phyloP scores from a whole-genome alignment of 2,329 filamentous ascomycete species.

The Blastomyces emzantsi region DNA sequence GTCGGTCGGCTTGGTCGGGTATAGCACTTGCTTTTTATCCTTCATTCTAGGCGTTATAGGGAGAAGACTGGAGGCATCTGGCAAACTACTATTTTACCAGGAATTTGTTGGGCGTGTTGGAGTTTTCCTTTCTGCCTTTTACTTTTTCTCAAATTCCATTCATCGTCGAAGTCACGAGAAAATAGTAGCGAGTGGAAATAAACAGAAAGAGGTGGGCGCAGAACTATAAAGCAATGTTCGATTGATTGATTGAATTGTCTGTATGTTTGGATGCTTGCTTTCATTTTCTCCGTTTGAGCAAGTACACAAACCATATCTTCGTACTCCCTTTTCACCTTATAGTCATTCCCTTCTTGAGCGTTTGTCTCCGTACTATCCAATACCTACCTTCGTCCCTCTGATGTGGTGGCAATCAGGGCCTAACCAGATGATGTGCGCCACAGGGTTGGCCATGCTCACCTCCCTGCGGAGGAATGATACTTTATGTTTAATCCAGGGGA shows the following conservation, averaged over 20 bases:
- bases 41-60: neutral
- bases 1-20: neutral
- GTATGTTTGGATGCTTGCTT: neutral
- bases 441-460: no score
- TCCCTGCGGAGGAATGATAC: no score
- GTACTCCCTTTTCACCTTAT: neutral
- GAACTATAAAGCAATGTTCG: neutral
- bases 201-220: neutral
- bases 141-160: neutral
- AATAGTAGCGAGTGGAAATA: neutral
- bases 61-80: neutral
- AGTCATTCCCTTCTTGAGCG: neutral
- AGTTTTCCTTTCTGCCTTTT: conserved; percentile 2
- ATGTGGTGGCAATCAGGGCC: no score
- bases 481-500: no score
- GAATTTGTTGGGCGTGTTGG: conserved; percentile 8
- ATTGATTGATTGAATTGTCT: neutral
- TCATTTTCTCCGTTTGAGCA: neutral
- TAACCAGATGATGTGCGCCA: no score
- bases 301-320: neutral
- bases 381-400: no score
- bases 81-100: neutral
- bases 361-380: neutral
- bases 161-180: neutral
- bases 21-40: conserved; percentile 1